Conservation (phyloP, 1,284 basidiomycete genomes). For the Singerocomus inundabilis region DNA sequence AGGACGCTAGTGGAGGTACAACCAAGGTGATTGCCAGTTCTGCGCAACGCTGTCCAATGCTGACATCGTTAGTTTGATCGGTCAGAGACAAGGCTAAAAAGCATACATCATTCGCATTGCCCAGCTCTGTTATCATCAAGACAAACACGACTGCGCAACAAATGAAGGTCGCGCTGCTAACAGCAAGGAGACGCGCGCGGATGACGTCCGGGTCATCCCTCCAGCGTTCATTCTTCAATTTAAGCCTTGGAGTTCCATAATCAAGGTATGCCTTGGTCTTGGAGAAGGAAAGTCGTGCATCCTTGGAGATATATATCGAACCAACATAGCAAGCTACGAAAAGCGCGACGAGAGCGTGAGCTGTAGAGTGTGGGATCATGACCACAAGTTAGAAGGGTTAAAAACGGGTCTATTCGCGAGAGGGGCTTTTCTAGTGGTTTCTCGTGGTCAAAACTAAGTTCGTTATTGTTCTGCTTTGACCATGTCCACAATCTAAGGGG, state of each 20-base stretch:
- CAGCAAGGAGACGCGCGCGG: constrained; percentile 60
- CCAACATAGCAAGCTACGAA: constrained; percentile 59
- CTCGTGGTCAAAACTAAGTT: constrained; percentile 15
- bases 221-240: constrained; percentile 45
- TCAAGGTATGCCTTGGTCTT: constrained; percentile 26
- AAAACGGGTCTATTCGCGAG: constrained; percentile 5
- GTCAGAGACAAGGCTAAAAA: neutral
- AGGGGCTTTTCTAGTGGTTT: constrained; percentile 17
- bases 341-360: constrained; percentile 48
- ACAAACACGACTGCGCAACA: constrained; percentile 47
- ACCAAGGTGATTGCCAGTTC: constrained; percentile 23
- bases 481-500: neutral
- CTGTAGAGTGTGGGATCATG: constrained; percentile 34
- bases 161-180: constrained; percentile 51
- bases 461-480: constrained; percentile 21
- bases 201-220: constrained; percentile 78
- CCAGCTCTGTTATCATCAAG: constrained; percentile 36
- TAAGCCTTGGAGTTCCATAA: constrained; percentile 31
- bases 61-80: constrained; percentile 13
- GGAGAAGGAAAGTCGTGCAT: constrained; percentile 51
- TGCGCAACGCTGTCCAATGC: constrained; percentile 15
- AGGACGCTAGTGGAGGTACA: constrained; percentile 32
- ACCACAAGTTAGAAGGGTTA: constrained; percentile 1
- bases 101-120: constrained; percentile 34
- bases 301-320: constrained; percentile 60